Base-by-base conservation (phyloP, 164 flowering plant species). In the Liriodendron chinense region DNA sequence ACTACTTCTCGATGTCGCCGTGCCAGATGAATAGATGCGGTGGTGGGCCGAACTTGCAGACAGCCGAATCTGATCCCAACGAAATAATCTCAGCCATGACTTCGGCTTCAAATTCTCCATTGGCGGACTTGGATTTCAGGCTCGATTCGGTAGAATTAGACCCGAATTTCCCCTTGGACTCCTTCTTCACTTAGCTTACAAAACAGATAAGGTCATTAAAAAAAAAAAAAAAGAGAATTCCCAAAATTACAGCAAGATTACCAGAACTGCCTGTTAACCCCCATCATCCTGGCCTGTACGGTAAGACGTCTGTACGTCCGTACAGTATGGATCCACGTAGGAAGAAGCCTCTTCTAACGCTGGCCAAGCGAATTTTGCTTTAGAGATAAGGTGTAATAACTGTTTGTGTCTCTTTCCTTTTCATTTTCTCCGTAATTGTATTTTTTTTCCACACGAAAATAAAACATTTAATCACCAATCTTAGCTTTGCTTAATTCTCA, bases 31-130 rank as follows among this genome's bases (percentile, higher is more conserved):
- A 73, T 77, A 76, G 71, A 78, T 75, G 77, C 25, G 85, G 80
- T 73, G 82, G 78, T 64, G n/a, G 64, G 68, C 76, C 71, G 3
- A 64, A 50, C 34, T 14, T 74, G 23, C 67, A 56, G 59, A 57
- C 20, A 2, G 53, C 74, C 25, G 82, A 70, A 70, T 86, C 89
- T 24, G 91, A 89, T 68, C 72, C 81, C 59, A 74, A 82, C 13
- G 92, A 87, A 68, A 84, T 88, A 24, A 28, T 89, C 34, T 93
- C 98, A n/a, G 88, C 88, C 20, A 80, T 85, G 64, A 85, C 90
- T 67, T 89, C 94, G 6, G 73, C 86, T 22, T 75, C 91, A 69
- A 88, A 86, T 59, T 91, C 98, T 64, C 90, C 94, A 5, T 81
- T 83, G 56, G 22, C 82, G n/a, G 91, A 89, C 70, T 68, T 81